Conservation (phyloP, 2,329 filamentous ascomycete genomes). For the Fusarium pseudograminearum region DNA sequence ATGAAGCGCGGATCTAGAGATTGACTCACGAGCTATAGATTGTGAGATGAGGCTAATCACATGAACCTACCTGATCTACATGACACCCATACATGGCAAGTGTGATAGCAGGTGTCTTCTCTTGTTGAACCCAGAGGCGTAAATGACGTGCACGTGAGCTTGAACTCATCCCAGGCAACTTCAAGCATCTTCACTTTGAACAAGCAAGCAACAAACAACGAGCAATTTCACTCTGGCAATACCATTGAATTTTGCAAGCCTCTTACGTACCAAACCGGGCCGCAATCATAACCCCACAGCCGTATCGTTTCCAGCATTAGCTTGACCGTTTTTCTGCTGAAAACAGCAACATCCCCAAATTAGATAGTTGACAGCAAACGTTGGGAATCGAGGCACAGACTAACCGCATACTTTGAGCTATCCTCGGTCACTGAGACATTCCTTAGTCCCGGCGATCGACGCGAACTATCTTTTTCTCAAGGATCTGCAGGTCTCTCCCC, state of each 20-base stretch:
- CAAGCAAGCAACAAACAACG: background rate
- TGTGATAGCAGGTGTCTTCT: background rate
- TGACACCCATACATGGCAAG: background rate
- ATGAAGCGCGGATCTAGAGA: background rate
- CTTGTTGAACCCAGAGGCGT: background rate
- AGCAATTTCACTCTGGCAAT: background rate
- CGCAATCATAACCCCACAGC: slow-evolving; percentile 24
- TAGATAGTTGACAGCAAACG: background rate
- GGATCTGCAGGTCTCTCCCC: slow-evolving; percentile 8
- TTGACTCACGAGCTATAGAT: background rate
- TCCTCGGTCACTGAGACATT: slow-evolving; percentile 11
- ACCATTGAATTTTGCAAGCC: background rate
- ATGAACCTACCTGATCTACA: too few relatives aligned
- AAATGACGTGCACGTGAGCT: background rate
- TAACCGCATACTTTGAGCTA: background rate
- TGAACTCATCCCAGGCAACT: background rate
- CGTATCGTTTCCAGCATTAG: background rate
- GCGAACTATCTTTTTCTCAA: background rate
- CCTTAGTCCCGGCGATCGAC: slow-evolving; percentile 12
- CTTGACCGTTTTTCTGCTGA: slow-evolving; percentile 15
- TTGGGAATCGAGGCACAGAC: slow-evolving; percentile 16
- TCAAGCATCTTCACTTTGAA: too few relatives aligned
- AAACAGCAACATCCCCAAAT: slow-evolving; percentile 6
- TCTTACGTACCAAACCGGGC: background rate
- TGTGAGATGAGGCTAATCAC: background rate